A percentile compares a stretch with the other conserved stretches of the same genome.
phyloP scores from a whole-genome alignment of 2,329 filamentous ascomycete species.

The Fusarium musae region DNA sequence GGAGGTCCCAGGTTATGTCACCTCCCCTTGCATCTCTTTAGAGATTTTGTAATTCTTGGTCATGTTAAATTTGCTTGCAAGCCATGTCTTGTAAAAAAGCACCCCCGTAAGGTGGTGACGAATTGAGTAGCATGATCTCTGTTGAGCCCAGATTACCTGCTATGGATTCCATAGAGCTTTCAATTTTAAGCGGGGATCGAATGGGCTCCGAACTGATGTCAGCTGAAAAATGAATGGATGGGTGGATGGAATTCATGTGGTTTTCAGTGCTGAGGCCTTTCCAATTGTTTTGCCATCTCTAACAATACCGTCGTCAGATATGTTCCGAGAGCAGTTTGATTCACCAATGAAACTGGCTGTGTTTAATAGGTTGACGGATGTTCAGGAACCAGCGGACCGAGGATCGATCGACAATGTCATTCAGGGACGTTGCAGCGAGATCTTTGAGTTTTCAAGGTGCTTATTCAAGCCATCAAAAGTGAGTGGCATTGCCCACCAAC shows the following conservation, averaged over 20 bases:
- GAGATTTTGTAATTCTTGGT: not conserved
- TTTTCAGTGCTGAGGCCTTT: not conserved
- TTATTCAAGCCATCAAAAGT: conserved; percentile 7
- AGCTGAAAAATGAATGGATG: not conserved
- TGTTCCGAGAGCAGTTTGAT: not conserved
- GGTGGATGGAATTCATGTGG: not conserved
- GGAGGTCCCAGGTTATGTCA: not conserved
- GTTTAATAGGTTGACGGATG: not conserved
- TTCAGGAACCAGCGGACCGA: conserved; percentile 10
- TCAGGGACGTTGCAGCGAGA: conserved; percentile 9
- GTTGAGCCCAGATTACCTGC: not conserved
- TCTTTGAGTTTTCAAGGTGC: conserved; percentile 13
- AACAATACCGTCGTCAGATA: not conserved
- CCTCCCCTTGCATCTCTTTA: not conserved
- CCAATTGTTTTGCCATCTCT: not conserved
- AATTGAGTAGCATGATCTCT: not conserved
- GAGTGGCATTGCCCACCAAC: not conserved
- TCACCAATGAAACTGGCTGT: not conserved
- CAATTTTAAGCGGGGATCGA: not conserved
- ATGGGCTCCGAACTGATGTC: not conserved
- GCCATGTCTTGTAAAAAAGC: not conserved
- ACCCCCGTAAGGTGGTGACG: not conserved
- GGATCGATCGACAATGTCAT: conserved; percentile 22
- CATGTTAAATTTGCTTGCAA: not conserved
- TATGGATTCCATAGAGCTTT: not conserved